A percentile compares a stretch with the other conserved stretches of the same genome.
These are phyloP conservation scores for Sphaerulina vaccinii DNA, from an alignment of 2,329 filamentous ascomycete species.

Conservation along the genomic window DNA sequence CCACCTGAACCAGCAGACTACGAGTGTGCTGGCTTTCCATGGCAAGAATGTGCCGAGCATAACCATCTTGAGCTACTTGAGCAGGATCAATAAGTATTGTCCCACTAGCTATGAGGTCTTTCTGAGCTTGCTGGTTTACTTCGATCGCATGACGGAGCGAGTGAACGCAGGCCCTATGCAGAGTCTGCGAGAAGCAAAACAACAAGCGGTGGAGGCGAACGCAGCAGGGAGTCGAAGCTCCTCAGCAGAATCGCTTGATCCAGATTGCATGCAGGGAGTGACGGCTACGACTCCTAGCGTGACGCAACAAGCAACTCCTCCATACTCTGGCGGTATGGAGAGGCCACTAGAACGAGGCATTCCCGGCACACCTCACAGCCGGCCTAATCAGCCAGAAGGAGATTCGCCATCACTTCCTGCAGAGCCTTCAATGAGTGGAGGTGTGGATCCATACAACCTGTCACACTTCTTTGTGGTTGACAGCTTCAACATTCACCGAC, in stretches of 20 bases:
- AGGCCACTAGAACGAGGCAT: constrained; percentile 31
- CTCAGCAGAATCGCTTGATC: constrained; percentile 29
- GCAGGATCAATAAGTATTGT: constrained; percentile 97
- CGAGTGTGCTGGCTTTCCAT: constrained; percentile 86
- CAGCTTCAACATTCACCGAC: constrained; percentile 96
- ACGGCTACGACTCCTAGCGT: constrained; percentile 30
- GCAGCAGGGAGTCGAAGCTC: constrained; percentile 16
- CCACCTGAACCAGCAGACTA: constrained; percentile 63
- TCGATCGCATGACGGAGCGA: constrained; percentile 96
- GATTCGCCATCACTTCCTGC: constrained; percentile 38
- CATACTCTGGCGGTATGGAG: constrained; percentile 50
- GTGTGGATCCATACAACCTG: constrained; percentile 51
- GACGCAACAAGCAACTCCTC: constrained; percentile 49
- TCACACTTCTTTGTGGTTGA: constrained; percentile 89
- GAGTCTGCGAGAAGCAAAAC: constrained; percentile 56
- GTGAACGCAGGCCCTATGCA: constrained; percentile 80
- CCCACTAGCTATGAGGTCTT: constrained; percentile 98
- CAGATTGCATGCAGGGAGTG: constrained; percentile 35
- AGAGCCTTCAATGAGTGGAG: constrained; percentile 32
- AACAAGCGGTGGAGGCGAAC: constrained; percentile 42
- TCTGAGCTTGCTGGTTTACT: constrained; percentile 90
- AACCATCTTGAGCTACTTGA: constrained; percentile 92
- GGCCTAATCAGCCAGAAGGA: constrained; percentile 30
- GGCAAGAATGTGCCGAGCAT: constrained; percentile 98
- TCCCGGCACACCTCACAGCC: constrained; percentile 40